Conservation (phyloP, 2,329 filamentous ascomycete species). For the Penicillium sp. region DNA sequence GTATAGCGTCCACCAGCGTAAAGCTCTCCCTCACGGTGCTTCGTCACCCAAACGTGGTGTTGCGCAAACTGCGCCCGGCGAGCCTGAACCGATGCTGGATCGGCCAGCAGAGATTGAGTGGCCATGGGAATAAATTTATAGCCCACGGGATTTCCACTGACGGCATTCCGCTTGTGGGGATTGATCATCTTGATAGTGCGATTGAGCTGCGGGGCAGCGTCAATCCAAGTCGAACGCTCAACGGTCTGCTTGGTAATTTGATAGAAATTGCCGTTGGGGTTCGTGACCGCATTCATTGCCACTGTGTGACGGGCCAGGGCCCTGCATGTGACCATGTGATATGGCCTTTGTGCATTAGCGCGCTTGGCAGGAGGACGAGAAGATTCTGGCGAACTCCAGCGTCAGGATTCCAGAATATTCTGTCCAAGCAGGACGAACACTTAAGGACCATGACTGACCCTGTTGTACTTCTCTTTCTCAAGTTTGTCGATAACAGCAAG, state of each 20-base stretch:
- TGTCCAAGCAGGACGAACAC: no score
- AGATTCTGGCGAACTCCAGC: no score
- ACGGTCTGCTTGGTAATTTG: slow-evolving; percentile 47
- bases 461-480: no score
- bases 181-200: slow-evolving; percentile 59
- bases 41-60: slow-evolving; percentile 55
- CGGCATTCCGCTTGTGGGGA: slow-evolving; percentile 48
- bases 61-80: slow-evolving; percentile 54
- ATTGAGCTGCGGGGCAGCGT: slow-evolving; percentile 43
- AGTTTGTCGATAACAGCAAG: no score
- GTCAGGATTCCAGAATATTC: no score
- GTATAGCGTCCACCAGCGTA: slow-evolving; percentile 56
- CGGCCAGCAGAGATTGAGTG: slow-evolving; percentile 56
- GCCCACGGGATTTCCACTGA: slow-evolving; percentile 52
- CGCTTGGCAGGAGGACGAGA: no score
- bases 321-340: no score
- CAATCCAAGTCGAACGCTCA: slow-evolving; percentile 47
- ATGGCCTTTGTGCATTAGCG: no score
- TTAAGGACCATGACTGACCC: no score
- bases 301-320: no score
- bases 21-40: slow-evolving; percentile 50
- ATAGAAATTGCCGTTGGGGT: slow-evolving; percentile 54
- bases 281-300: slow-evolving; percentile 50
- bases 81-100: slow-evolving; percentile 50
- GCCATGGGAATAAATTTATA: slow-evolving; percentile 56